Conservation (phyloP, 2,329 filamentous ascomycete species). For the Ilyonectria mors-panacis region DNA sequence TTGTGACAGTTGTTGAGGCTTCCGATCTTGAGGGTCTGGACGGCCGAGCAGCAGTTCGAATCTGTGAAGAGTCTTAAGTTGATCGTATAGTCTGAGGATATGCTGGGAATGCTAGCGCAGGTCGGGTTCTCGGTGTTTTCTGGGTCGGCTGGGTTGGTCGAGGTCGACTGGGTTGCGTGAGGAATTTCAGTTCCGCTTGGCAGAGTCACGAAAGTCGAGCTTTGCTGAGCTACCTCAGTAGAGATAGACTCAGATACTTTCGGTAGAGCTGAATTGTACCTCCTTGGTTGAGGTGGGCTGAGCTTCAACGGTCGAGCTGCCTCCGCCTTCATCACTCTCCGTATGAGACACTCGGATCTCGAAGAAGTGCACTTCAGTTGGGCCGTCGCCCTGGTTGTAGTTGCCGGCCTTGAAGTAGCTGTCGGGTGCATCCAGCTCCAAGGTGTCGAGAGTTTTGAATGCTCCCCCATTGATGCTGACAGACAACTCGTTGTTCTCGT, state of each 20-base stretch:
- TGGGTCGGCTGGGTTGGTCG: not conserved
- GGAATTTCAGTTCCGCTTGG: not conserved
- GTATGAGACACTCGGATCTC: conserved; percentile 38
- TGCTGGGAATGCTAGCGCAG: not conserved
- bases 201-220: not conserved
- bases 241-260: not conserved
- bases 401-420: conserved; percentile 58
- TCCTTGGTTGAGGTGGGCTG: not conserved
- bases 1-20: conserved; percentile 12
- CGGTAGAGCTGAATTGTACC: not conserved
- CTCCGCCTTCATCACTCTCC: not conserved
- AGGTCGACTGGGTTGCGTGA: not conserved
- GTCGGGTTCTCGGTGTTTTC: not conserved
- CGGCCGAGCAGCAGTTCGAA: conserved; percentile 3
- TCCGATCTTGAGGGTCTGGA: conserved; percentile 12
- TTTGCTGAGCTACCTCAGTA: not conserved
- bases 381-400: conserved; percentile 53
- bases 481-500: conserved; percentile 52
- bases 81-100: not conserved
- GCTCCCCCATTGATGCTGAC: conserved; percentile 30
- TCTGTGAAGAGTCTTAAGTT: conserved; percentile 12
- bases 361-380: conserved; percentile 46
- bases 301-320: not conserved
- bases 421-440: conserved; percentile 46
- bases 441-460: conserved; percentile 46